phyloP scores from a whole-genome alignment of 2,329 filamentous ascomycete genomes.

The Monosporascus sp. region DNA sequence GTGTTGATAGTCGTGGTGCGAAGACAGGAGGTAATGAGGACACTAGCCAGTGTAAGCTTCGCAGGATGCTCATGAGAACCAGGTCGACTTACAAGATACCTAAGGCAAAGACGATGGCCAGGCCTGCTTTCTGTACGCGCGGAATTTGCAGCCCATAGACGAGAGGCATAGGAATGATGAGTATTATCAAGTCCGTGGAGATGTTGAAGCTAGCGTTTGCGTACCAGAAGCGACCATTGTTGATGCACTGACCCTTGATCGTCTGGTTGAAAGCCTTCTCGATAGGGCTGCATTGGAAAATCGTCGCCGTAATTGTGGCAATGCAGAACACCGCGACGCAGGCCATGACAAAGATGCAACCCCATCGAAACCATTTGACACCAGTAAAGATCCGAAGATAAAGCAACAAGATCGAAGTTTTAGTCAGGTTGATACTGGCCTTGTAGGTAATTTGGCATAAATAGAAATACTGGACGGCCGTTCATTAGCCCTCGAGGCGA shows the following conservation, averaged over 20 bases:
- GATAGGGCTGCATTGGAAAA: slow-evolving; percentile 29
- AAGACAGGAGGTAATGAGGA: slow-evolving; percentile 29
- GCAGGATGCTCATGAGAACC: background rate
- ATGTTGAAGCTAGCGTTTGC: slow-evolving; percentile 37
- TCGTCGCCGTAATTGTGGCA: slow-evolving; percentile 21
- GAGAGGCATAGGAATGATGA: slow-evolving; percentile 35
- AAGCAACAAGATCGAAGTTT: slow-evolving; percentile 26
- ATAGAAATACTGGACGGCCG: slow-evolving; percentile 21
- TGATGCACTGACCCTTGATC: slow-evolving; percentile 26
- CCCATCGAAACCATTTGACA: slow-evolving; percentile 24
- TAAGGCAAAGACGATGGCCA: slow-evolving; percentile 35
- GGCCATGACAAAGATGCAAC: slow-evolving; percentile 18
- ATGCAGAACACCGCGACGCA: slow-evolving; percentile 21
- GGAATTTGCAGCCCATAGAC: slow-evolving; percentile 34
- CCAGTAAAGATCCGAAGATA: slow-evolving; percentile 27
- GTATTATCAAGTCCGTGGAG: slow-evolving; percentile 34
- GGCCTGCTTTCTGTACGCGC: slow-evolving; percentile 30
- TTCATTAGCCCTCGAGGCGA: background rate
- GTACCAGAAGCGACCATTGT: slow-evolving; percentile 35
- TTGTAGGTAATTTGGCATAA: slow-evolving; percentile 29
- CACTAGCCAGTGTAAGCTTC: slow-evolving; percentile 11
- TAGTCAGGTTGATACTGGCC: slow-evolving; percentile 27
- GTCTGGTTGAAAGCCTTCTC: slow-evolving; percentile 23
- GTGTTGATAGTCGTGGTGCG: slow-evolving; percentile 34
- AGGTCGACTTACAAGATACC: slow-evolving; percentile 33